A percentile compares a stretch with the other conserved stretches of the same genome.
phyloP scores from a whole-genome alignment of 495 filamentous ascomycete genomes.

The Chaetomium fimeti region DNA sequence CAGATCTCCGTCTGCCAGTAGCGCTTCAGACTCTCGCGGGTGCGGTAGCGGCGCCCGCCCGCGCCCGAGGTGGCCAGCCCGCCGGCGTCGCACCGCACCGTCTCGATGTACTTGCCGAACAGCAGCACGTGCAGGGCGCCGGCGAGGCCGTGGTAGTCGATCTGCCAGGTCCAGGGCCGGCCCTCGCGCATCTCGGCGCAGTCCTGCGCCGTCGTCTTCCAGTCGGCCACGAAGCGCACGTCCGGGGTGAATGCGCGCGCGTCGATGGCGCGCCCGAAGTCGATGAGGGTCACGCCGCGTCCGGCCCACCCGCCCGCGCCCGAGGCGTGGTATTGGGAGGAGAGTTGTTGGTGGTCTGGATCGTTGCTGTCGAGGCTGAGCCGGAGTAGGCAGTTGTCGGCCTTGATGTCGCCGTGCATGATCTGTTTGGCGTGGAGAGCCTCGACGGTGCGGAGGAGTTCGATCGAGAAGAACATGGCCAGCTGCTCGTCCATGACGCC shows the following conservation, averaged over 20 bases:
- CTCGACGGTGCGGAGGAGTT: conserved; percentile 88
- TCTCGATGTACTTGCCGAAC: conserved; percentile 94
- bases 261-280: conserved; percentile 94
- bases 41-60: conserved; percentile 58
- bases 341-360: conserved; percentile 20
- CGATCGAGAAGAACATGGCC: conserved; percentile 92
- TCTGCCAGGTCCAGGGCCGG: conserved; percentile 92
- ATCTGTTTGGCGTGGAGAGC: conserved; percentile 75
- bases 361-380: conserved; percentile 48
- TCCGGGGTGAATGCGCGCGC: conserved; percentile 75
- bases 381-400: conserved; percentile 90
- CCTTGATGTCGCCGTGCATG: conserved; percentile 91
- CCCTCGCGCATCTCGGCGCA: conserved; percentile 93
- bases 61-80: conserved; percentile 43
- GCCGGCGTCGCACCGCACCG: conserved; percentile 54
- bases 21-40: conserved; percentile 76
- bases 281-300: conserved; percentile 83
- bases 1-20: conserved; percentile 97
- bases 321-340: conserved; percentile 62
- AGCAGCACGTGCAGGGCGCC: conserved; percentile 81
- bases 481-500: conserved; percentile 81
- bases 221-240: conserved; percentile 91
- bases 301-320: conserved; percentile 74
- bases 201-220: conserved; percentile 79
- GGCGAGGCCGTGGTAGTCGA: conserved; percentile 90